These are phyloP conservation scores for Nitzschia sp. DNA, from an alignment of 108 stramenopile genomes.

Conservation along the genomic window DNA sequence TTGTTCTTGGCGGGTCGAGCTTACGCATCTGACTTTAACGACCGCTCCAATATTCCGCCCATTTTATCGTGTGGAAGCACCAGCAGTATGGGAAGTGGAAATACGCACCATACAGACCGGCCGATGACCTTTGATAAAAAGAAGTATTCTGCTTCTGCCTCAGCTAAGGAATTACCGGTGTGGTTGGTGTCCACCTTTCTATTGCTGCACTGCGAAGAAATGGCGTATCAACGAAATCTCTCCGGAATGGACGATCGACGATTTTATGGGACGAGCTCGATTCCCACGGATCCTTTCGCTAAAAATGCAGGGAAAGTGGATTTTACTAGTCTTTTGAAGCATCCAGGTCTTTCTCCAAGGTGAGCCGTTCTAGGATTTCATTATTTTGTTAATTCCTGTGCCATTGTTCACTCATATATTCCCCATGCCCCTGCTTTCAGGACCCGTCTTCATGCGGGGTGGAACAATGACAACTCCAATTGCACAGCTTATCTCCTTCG, in stretches of 20 bases:
- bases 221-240: conserved; percentile 67
- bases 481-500: conserved; percentile 75
- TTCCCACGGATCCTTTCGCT: conserved; percentile 32
- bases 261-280: conserved; percentile 41
- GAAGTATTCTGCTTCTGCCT: conserved; percentile 47
- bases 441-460: conserved; percentile 71
- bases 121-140: conserved; percentile 41
- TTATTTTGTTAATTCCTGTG: not conserved
- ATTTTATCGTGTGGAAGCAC: conserved; percentile 84
- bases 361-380: conserved; percentile 9
- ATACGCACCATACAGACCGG: conserved; percentile 40
- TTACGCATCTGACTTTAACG: conserved; percentile 44
- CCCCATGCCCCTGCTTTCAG: conserved; percentile 15
- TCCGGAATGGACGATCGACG: conserved; percentile 77
- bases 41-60: conserved; percentile 61
- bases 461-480: conserved; percentile 75
- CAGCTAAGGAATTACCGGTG: conserved; percentile 84
- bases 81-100: conserved; percentile 77
- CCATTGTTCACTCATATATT: not conserved
- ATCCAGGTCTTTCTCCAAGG: conserved; percentile 58
- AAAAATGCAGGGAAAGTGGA: conserved; percentile 49
- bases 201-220: conserved; percentile 81
- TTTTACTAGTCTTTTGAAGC: conserved; percentile 58
- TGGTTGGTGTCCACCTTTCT: conserved; percentile 87
- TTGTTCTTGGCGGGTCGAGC: conserved; percentile 71